Evolutionary conservation across 2,329 filamentous ascomycete species (phyloP), one percentile per base, ranked within the genome.

Genomic region (Sporothrix euskadiensis): DNA sequence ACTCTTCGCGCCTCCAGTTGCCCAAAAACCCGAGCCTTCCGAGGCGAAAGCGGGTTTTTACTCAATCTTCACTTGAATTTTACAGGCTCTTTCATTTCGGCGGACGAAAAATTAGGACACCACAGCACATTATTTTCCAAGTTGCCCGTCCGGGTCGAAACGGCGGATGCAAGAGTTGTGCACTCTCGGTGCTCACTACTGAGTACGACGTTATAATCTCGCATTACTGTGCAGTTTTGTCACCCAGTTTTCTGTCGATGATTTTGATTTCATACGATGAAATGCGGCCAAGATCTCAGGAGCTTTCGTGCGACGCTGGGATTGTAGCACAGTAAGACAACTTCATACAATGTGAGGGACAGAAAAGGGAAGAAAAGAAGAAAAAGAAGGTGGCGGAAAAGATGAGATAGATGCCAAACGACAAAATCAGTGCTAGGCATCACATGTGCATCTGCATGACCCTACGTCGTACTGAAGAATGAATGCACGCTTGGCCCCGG

Each of bases 401-500:
- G 6, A 12, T 19, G 7, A 19, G 4, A n/a, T n/a, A 63, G 57
- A 41, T n/a, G 14, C 16, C 14, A 30, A 26, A 49, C 35, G 63
- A 49, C 8, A 49, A 39, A 69, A 69, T 39, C 66, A 69, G 47
- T 30, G 66, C 44, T 39, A 47, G 44, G 9, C 47, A 54, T 69
- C 66, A 69, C 66, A 69, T 69, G 66, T 3, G 65, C 44, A 69
- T 35, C 49, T 69, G 66, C 66, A 69, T 69, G 32, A 16, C 41
- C 49, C 44, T 69, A 52, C n/a, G n/a, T n/a, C n/a, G n/a, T n/a
- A n/a, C 65, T 52, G 44, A 52, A 54, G 16, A 35, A 69, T n/a
- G 39, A 16, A 69, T 35, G 44, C 65, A 32, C 2, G 41, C 41
- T 63, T 66, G 63, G n/a, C 19, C 63, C 22, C 30, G 6, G 41